phyloP scores from a whole-genome alignment of 1,284 basidiomycete genomes.

The Melampsora abietis-canadensis region DNA sequence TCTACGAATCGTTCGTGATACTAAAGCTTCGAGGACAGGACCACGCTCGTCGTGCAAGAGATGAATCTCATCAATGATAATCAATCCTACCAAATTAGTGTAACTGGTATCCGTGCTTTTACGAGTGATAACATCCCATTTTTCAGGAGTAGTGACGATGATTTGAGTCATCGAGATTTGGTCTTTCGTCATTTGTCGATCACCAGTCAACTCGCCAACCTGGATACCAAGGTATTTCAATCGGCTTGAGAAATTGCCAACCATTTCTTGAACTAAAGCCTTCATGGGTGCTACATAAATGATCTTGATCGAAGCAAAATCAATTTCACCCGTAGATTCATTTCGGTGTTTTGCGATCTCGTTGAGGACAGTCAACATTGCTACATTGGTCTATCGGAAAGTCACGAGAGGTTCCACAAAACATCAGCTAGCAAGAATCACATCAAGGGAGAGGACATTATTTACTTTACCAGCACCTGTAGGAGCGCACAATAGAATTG shows the following conservation, averaged over 20 bases:
- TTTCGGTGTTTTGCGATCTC: slow-evolving; percentile 81
- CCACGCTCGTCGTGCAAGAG: slow-evolving; percentile 96
- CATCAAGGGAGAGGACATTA: background rate
- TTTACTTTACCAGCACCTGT: slow-evolving; percentile 86
- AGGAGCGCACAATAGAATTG: slow-evolving; percentile 91
- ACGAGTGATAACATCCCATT: slow-evolving; percentile 98
- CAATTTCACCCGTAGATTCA: slow-evolving; percentile 76
- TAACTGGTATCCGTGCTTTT: slow-evolving; percentile 96
- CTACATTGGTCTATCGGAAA: slow-evolving; percentile 76
- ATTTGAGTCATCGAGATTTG: slow-evolving; percentile 97
- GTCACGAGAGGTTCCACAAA: background rate
- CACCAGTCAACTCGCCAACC: slow-evolving; percentile 93
- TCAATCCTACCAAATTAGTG: slow-evolving; percentile 90
- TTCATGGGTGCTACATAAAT: slow-evolving; percentile 99
- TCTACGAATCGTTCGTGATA: slow-evolving; percentile 83
- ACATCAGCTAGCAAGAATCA: background rate
- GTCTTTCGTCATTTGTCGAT: slow-evolving; percentile 95
- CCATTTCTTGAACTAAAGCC: slow-evolving; percentile 94
- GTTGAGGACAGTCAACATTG: slow-evolving; percentile 87
- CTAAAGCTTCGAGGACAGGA: slow-evolving; percentile 88
- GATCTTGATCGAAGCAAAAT: slow-evolving; percentile 90
- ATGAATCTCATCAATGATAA: slow-evolving; percentile 99
- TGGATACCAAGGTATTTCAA: slow-evolving; percentile 77
- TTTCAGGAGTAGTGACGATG: slow-evolving; percentile 95
- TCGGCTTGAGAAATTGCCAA: slow-evolving; percentile 83